Base-by-base conservation (phyloP, 352 stramenopile species). In the Globisporangium splendens region DNA sequence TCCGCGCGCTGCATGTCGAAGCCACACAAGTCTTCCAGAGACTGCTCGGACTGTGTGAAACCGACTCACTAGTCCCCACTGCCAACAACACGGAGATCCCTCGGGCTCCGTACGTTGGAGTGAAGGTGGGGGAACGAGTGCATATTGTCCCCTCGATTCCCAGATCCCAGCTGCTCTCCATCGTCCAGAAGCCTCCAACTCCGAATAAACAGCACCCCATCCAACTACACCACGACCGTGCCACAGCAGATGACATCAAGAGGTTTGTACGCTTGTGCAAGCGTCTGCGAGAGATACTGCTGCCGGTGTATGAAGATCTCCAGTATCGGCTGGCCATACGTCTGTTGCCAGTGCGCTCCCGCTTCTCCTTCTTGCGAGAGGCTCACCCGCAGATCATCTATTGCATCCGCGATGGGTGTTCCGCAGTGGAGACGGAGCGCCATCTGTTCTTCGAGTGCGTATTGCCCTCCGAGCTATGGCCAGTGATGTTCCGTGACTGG, bases 371-470 rank as follows among this genome's bases (percentile, higher is more conserved):
- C 42, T 47, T 47, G 42, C 42, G 42, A 20, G 42, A 47, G 15
- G 42, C 18, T 20, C 42, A 47, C 42, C 42, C 42, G 15, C 15
- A 47, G 15, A 47, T 47, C 42, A 47, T 47, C 42, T 47, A 20
- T 20, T 47, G 42, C 18, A n/a, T 20, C 15, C 42, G 18, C 42
- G 18, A 47, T 20, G 42, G 42, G 6, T 47, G 42, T 20, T 20
- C 15, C 42, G 42, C 42, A 47, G 42, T 47, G 42, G 42, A 47
- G 18, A 47, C 42, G 15, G 42, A 47, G 42, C 42, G 42, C 2
- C 42, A 47, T 47, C 18, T 47, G 42, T 47, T 47, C 42, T 47
- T 47, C 42, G 42, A 47, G 42, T 47, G 42, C 42, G 42, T 47
- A n/a, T 47, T 47, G 18, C 18, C 42, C 15, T n/a, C 42, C 42